Conservation (phyloP, 78 protist species). For the Dictyostelium brefeldianum region DNA sequence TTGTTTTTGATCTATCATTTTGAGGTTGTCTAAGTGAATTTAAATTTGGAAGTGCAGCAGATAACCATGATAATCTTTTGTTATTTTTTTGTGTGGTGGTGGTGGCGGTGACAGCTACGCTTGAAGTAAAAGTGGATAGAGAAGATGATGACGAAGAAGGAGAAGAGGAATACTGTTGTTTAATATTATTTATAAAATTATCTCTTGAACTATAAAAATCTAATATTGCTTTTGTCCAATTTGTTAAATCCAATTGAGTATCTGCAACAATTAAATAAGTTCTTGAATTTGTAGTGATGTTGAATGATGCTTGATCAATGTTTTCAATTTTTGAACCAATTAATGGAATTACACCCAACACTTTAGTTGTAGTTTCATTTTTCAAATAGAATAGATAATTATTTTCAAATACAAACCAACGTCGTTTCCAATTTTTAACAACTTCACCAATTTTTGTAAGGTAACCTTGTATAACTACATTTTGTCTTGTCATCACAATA, state of each 20-base stretch:
- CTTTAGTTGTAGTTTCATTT: neutral
- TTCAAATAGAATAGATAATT: constrained; percentile 54
- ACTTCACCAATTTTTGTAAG: constrained; percentile 73
- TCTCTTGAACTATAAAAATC: constrained; percentile 22
- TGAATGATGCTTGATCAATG: constrained; percentile 29
- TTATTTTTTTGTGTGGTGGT: neutral
- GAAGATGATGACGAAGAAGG: neutral
- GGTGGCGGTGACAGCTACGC: neutral
- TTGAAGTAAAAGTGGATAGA: neutral
- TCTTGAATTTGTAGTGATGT: constrained; percentile 24
- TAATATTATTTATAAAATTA: neutral
- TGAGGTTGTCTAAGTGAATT: neutral
- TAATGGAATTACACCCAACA: constrained; percentile 52
- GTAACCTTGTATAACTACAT: constrained; percentile 52
- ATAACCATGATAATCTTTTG: constrained; percentile 17
- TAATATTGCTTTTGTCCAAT: constrained; percentile 22
- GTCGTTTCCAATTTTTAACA: constrained; percentile 68
- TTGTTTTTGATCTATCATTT: constrained; percentile 18
- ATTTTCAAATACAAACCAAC: constrained; percentile 78
- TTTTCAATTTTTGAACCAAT: constrained; percentile 52
- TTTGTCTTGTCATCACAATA: constrained; percentile 13
- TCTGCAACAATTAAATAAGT: constrained; percentile 60
- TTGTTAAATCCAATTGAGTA: constrained; percentile 11
- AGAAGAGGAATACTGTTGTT: constrained; percentile 17
- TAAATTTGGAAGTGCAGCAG: neutral